Evolutionary conservation across 176 grass and related monocot species (phyloP).

Genomic region (Carex parvula): DNA sequence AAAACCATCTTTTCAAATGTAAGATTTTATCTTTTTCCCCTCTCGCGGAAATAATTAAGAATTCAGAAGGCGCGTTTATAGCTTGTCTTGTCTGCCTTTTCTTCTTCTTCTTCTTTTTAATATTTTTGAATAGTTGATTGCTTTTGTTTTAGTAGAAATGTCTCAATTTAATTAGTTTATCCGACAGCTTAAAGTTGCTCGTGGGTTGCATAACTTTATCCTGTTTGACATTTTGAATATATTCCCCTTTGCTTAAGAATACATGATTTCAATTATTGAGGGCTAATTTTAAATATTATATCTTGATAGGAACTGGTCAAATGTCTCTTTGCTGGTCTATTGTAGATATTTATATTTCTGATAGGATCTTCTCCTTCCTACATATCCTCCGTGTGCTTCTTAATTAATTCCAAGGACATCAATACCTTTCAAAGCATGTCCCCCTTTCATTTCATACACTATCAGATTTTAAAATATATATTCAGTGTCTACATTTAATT

Average conservation of each 20-base stretch:
- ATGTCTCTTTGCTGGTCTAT: constrained; percentile 2
- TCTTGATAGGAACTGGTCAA: constrained; percentile 10
- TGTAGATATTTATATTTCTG: constrained; percentile 4
- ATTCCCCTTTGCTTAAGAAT: background rate
- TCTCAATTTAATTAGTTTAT: background rate
- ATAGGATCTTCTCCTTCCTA: background rate
- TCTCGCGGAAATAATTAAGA: background rate
- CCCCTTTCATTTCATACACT: background rate
- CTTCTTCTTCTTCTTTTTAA: background rate
- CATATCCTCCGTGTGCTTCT: background rate
- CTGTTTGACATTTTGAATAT: background rate
- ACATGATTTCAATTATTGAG: background rate
- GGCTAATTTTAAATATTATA: background rate
- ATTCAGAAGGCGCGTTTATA: background rate
- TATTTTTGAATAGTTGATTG: background rate
- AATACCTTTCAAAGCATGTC: constrained; percentile 11
- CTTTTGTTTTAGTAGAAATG: background rate
- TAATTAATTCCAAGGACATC: background rate
- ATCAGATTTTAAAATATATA: constrained; percentile 2
- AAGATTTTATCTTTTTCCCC: constrained; percentile 24
- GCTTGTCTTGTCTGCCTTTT: background rate
- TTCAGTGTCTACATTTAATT: background rate
- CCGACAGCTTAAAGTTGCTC: background rate
- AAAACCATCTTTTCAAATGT: constrained; percentile 92
- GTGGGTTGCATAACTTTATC: background rate